Evolutionary conservation across 1,284 basidiomycete genomes (phyloP).

Genomic region (Rhizoctonia solani): DNA sequence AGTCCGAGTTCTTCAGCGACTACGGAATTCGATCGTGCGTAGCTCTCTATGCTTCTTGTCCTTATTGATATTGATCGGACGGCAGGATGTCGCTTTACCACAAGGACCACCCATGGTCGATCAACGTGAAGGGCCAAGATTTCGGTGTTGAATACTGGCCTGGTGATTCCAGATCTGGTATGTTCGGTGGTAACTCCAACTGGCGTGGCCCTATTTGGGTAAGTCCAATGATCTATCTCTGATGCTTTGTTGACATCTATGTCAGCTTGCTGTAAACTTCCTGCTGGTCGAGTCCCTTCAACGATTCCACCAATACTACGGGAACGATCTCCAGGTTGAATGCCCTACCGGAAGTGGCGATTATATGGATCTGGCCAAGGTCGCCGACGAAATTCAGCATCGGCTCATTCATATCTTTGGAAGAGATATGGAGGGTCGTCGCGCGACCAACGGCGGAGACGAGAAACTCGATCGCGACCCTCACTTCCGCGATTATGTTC

Average conservation of each 20-base stretch:
- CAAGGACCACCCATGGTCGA: conserved; percentile 91
- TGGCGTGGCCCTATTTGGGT: conserved; percentile 69
- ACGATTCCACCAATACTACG: conserved; percentile 96
- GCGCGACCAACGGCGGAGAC: conserved; percentile 91
- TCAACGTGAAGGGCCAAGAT: conserved; percentile 88
- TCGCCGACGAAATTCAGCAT: conserved; percentile 97
- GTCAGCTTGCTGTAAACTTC: conserved; percentile 93
- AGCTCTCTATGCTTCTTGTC: not conserved
- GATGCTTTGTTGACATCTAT: conserved; percentile 42
- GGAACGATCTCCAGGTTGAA: conserved; percentile 86
- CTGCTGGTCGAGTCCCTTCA: conserved; percentile 91
- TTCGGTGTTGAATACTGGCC: conserved; percentile 98
- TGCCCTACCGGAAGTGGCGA: conserved; percentile 95
- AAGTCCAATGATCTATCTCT: conserved; percentile 39
- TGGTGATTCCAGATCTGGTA: conserved; percentile 92
- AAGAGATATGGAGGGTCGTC: conserved; percentile 79
- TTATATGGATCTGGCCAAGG: conserved; percentile 90
- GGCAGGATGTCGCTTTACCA: conserved; percentile 82
- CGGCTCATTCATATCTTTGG: conserved; percentile 96
- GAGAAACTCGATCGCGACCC: conserved; percentile 87
- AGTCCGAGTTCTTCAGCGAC: conserved; percentile 93
- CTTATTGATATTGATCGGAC: not conserved
- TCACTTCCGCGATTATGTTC: conserved; percentile 95
- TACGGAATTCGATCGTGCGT: conserved; percentile 92
- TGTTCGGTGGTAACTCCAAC: conserved; percentile 99